Evolutionary conservation across 2,329 filamentous ascomycete species (phyloP).

Genomic region (Atkinsonella texensis): DNA sequence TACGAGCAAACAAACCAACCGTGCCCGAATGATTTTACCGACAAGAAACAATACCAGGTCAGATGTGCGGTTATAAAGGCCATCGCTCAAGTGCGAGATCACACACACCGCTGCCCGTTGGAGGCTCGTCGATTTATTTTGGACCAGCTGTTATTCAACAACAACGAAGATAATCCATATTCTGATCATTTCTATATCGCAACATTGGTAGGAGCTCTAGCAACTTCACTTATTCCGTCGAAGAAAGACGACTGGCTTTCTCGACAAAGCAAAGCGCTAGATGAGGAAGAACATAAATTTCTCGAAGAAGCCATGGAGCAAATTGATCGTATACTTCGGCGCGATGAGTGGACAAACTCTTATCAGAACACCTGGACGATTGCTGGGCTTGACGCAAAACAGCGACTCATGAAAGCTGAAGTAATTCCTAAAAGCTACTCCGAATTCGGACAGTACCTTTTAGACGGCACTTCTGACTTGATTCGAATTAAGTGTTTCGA

Average conservation of each 20-base stretch:
- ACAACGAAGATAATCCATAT: constrained; percentile 80
- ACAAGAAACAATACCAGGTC: constrained; percentile 74
- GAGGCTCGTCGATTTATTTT: constrained; percentile 74
- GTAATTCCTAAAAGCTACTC: constrained; percentile 42
- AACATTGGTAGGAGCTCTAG: constrained; percentile 55
- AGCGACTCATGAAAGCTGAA: constrained; percentile 50
- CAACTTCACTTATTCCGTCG: constrained; percentile 43
- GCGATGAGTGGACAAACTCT: constrained; percentile 57
- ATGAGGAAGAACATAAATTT: constrained; percentile 35
- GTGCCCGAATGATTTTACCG: constrained; percentile 79
- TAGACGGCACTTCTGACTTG: constrained; percentile 49
- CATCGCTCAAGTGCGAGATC: constrained; percentile 66
- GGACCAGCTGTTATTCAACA: constrained; percentile 84
- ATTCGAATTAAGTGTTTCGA: constrained; percentile 57
- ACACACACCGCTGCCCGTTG: constrained; percentile 61
- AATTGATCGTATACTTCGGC: constrained; percentile 53
- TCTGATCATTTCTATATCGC: constrained; percentile 87
- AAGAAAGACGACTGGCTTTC: constrained; percentile 33
- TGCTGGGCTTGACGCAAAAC: constrained; percentile 49
- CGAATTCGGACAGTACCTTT: constrained; percentile 51
- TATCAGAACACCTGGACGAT: constrained; percentile 57
- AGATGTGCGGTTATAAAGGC: constrained; percentile 74
- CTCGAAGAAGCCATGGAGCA: constrained; percentile 44
- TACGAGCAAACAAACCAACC: constrained; percentile 67
- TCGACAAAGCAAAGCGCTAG: constrained; percentile 31